Percentiles rank a stretch among this genome's conserved stretches.
phyloP scores from a whole-genome alignment of 2,329 filamentous ascomycete species.

The Daldinia eschscholtzii region DNA sequence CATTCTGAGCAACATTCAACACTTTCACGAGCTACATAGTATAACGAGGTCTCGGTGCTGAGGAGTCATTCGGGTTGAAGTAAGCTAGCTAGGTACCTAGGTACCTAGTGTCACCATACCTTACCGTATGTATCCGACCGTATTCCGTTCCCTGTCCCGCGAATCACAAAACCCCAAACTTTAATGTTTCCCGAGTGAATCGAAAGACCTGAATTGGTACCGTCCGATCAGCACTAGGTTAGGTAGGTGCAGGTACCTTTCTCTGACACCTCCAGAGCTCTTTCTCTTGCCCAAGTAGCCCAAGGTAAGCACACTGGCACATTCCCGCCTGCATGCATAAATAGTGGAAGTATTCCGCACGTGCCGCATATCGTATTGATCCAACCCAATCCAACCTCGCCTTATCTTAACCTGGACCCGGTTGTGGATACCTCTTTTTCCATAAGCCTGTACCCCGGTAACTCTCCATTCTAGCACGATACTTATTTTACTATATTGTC shows the following conservation, averaged over 20 bases:
- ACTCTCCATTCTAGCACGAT: conserved; percentile 15
- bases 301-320: no score
- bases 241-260: conserved; percentile 26
- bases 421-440: neutral
- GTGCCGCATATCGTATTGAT: conserved; percentile 35
- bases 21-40: neutral
- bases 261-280: neutral
- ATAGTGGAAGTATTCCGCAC: conserved; percentile 29
- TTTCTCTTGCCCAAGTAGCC: neutral
- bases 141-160: neutral
- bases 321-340: conserved; percentile 13
- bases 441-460: conserved; percentile 8
- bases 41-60: conserved; percentile 8
- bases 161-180: neutral
- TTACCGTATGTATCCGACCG: neutral
- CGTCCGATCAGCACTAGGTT: conserved; percentile 34
- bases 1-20: conserved; percentile 27
- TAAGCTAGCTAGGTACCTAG: conserved; percentile 4
- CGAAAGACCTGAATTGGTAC: conserved; percentile 15
- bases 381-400: conserved; percentile 31
- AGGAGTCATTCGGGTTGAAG: conserved; percentile 7
- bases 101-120: neutral
- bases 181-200: neutral
- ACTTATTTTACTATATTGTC: conserved; percentile 37
- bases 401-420: conserved; percentile 32